Evolutionary conservation across 106 monocot genomes (phyloP).

Genomic region (Gastrodia elata): DNA sequence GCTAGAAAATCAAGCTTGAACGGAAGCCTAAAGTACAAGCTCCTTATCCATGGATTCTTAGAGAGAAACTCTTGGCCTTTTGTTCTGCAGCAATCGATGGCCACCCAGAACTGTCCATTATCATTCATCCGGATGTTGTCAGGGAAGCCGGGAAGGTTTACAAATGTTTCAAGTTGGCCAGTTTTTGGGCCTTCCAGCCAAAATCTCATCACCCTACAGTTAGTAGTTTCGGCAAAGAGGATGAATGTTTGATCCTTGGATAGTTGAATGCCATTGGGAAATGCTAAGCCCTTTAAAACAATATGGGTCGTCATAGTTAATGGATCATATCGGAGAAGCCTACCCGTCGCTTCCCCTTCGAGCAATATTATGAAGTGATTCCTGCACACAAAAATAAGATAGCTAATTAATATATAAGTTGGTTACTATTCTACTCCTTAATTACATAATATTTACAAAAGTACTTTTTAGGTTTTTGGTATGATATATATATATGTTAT

Average conservation of each 20-base stretch:
- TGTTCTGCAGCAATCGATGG: slow-evolving; percentile 84
- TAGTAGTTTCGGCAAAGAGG: slow-evolving; percentile 79
- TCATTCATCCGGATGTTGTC: slow-evolving; percentile 72
- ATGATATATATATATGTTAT: too few species aligned
- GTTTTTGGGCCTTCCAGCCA: slow-evolving; percentile 59
- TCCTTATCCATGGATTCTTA: slow-evolving; percentile 61
- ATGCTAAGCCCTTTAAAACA: slow-evolving; percentile 58
- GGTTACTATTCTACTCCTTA: too few species aligned
- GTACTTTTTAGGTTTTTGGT: too few species aligned
- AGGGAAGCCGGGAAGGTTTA: slow-evolving; percentile 82
- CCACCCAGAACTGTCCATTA: slow-evolving; percentile 82
- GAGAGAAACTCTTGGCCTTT: slow-evolving; percentile 47
- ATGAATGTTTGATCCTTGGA: slow-evolving; percentile 70
- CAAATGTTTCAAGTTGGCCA: slow-evolving; percentile 49
- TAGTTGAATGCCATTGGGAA: slow-evolving; percentile 87
- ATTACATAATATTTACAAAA: too few species aligned
- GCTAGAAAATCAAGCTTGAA: slow-evolving; percentile 40
- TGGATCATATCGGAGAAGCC: slow-evolving; percentile 80
- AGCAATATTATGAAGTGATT: slow-evolving; percentile 61
- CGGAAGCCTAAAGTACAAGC: slow-evolving; percentile 77
- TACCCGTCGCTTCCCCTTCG: slow-evolving; percentile 79
- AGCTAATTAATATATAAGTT: too few species aligned
- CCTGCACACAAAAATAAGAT: slow-evolving; percentile 17
- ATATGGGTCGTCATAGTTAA: slow-evolving; percentile 40
- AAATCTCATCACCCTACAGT: slow-evolving; percentile 88